Evolutionary conservation across 139 green algal genomes (phyloP), one percentile per base, ranked within the genome.

Genomic region (Chlorella sp.): DNA sequence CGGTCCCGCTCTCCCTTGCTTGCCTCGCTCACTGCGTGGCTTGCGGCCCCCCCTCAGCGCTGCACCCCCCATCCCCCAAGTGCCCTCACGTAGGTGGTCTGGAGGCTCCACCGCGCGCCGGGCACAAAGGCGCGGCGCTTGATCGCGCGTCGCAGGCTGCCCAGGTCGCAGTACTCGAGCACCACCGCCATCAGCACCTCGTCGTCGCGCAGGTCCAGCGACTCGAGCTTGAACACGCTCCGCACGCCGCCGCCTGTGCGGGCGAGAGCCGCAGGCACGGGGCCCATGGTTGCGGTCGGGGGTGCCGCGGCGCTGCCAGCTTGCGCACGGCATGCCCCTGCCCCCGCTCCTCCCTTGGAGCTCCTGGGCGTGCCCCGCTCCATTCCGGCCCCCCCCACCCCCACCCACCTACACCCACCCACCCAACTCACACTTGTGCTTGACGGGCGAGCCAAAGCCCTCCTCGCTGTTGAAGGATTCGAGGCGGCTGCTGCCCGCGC

Each of bases 121-220:
- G 76, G 76, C 31, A 73, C 43, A 53, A 89, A 89, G 45, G 70
- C 74, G 31, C 70, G 68, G 35, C 81, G 73, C 67, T 60, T 74
- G 40, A 89, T 42, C 21, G 84, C 84, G 38, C 74, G 55, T 42
- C 61, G 40, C 45, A 89, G 40, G 17, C 64, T 67, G 29, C 82
- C 82, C 65, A 88, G 60, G 65, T 89, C 84, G 58, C 84, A 89
- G 75, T 71, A 85, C 71, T 88, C 84, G 82, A 88, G 87, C 19
- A 88, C 73, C 21, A 88, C 83, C 55, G 80, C 80, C 63, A 87
- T 72, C 17, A 88, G 42, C 9, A 66, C 69, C 23, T 84, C 63
- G 17, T 71, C n/a, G n/a, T 29, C 31, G 7, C 27, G 35, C 45
- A 83, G 77, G 15, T 66, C 38, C 65, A 79, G 60, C 50, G 56